Conservation (phyloP, 2,329 filamentous ascomycete species). For the Aspergillus hiratsukae region DNA sequence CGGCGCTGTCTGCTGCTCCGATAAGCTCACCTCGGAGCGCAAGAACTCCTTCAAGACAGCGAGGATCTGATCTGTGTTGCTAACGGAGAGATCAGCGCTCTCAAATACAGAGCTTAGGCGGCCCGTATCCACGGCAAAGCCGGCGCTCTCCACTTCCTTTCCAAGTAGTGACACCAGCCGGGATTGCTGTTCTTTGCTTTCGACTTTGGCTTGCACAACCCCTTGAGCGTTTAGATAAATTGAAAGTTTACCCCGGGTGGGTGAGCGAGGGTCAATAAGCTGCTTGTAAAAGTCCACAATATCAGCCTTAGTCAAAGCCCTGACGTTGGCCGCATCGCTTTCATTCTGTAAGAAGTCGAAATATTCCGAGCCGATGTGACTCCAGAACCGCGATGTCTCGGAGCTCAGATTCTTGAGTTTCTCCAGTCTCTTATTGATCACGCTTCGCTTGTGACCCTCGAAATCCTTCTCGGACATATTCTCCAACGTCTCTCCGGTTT, state of each 20-base stretch:
- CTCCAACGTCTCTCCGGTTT: constrained; percentile 61
- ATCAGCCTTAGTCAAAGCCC: constrained; percentile 70
- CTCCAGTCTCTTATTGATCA: constrained; percentile 81
- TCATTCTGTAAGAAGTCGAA: constrained; percentile 86
- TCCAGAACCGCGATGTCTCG: constrained; percentile 79
- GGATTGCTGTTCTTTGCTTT: constrained; percentile 41
- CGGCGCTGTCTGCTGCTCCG: constrained; percentile 46
- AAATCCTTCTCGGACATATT: constrained; percentile 81
- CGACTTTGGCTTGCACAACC: constrained; percentile 37
- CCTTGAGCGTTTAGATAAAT: constrained; percentile 78
- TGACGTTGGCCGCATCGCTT: constrained; percentile 70
- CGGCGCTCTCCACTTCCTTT: constrained; percentile 46
- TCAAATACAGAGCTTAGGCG: constrained; percentile 43
- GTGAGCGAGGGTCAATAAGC: constrained; percentile 71
- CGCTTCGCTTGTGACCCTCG: constrained; percentile 82
- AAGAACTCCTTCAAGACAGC: constrained; percentile 51
- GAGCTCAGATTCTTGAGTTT: constrained; percentile 88
- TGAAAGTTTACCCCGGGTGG: constrained; percentile 71
- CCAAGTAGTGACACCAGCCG: constrained; percentile 41
- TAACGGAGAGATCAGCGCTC: constrained; percentile 42
- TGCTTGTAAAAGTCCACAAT: constrained; percentile 73
- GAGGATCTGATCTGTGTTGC: constrained; percentile 49
- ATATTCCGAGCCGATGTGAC: constrained; percentile 76
- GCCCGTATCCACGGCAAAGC: constrained; percentile 40
- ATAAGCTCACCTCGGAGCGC: constrained; percentile 44